Percentiles rank a stretch among this genome's conserved stretches.
Conservation (phyloP, 768 basidiomycete genomes). For the Mycena leptocephala region DNA sequence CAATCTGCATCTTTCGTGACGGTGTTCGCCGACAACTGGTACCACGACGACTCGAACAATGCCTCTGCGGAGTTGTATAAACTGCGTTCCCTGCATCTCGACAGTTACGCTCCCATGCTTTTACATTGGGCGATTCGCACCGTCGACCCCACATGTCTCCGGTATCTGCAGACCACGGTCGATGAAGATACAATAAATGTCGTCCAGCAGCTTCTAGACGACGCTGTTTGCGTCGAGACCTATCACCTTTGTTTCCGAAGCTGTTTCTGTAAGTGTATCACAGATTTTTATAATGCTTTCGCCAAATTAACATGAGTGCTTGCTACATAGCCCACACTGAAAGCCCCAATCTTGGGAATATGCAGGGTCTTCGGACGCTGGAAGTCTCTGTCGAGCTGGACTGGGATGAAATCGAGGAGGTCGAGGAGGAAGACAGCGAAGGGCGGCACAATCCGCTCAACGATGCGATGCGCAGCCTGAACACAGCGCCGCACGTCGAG, state of each 20-base stretch:
- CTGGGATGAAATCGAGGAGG: slow-evolving; percentile 7
- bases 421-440: not conserved
- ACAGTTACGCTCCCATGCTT: not conserved
- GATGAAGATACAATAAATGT: not conserved
- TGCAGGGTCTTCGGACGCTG: slow-evolving; percentile 16
- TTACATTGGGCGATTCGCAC: not conserved
- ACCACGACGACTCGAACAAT: not conserved
- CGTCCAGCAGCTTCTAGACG: slow-evolving; percentile 1
- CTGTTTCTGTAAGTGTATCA: not conserved
- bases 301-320: not conserved
- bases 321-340: not conserved
- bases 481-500: slow-evolving; percentile 17
- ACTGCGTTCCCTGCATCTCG: slow-evolving; percentile 16
- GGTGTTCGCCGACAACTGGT: not conserved
- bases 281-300: not conserved
- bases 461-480: slow-evolving; percentile 10
- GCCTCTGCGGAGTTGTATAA: not conserved
- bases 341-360: not conserved
- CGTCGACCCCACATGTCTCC: slow-evolving; percentile 16
- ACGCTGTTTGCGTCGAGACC: not conserved
- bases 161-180: slow-evolving; percentile 7
- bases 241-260: slow-evolving; percentile 3
- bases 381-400: slow-evolving; percentile 11
- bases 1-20: slow-evolving; percentile 3
- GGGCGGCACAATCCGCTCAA: slow-evolving; percentile 12